Evolutionary conservation across 352 stramenopile genomes (phyloP), one percentile per base, ranked within the genome.

Genomic region (Phytophthora quininea): DNA sequence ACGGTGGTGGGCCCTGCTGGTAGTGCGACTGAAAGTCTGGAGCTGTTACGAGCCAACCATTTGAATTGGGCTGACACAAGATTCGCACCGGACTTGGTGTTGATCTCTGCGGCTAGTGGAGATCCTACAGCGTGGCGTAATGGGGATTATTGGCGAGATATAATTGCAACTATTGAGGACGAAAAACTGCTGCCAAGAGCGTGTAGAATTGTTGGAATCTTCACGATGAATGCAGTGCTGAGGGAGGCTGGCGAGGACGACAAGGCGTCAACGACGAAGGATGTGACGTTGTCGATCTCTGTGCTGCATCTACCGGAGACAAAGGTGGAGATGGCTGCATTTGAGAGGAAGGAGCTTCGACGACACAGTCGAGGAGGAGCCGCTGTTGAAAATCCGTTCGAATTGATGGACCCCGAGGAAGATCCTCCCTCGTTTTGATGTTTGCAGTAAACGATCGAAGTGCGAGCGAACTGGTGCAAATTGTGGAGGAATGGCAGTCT

Each of bases 361-460:
- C 75, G 73, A 54, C 69, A 65, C 47, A 62, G 75, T 43, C 79
- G 43, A 5, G 43, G 74, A 53, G 75, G 67, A 19, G 61, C 61
- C 2, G 70, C 71, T 62, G 32, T 71, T 7, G 69, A 80, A 2
- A 64, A 79, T 37, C 74, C 78, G 3, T 86, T 89, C 51, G 53
- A 50, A 12, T 12, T 4, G 2, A 14, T 68, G 11, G 37, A 58
- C 2, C 3, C 33, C 14, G 58, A 62, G 0, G 29, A 35, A 6
- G 73, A 57, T 1, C 38, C 43, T 2, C 73, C 80, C n/a, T 88
- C 76, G 27, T 78, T 89, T 35, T 91, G 40, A n/a, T 90, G 14
- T 88, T 85, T 53, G 79, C 80, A 48, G 77, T 77, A 24, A 90
- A 90, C 57, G 57, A 69, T 12, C 77, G 79, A 54, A 81, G 82